These are phyloP conservation scores for Escallonia herrerae DNA, from an alignment of 129 eudicot genomes.

Conservation along the genomic window DNA sequence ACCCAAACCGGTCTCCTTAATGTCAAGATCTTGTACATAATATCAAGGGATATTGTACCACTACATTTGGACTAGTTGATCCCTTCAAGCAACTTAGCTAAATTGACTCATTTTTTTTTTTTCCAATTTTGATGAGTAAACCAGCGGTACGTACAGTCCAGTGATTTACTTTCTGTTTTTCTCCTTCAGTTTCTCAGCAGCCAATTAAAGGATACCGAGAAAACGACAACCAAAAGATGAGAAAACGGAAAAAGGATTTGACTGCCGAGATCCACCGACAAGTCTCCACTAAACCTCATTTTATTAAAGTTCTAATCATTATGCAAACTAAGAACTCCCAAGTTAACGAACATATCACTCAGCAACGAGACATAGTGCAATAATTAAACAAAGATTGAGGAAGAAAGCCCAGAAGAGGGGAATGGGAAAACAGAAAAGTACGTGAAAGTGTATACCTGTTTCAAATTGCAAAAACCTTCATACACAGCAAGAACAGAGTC, in stretches of 20 bases:
- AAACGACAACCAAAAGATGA: neutral
- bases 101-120: neutral
- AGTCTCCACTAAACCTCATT: too few species aligned
- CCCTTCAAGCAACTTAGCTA: neutral
- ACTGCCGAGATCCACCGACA: neutral
- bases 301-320: too few species aligned
- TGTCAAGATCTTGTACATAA: neutral
- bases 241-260: neutral
- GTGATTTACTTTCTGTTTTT: too few species aligned
- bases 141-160: neutral
- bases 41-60: neutral
- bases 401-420: neutral
- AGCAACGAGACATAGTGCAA: neutral
- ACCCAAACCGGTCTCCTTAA: neutral
- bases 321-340: neutral
- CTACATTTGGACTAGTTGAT: neutral
- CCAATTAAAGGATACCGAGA: neutral
- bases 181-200: too few species aligned
- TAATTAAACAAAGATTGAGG: neutral
- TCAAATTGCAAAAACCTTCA: slow-evolving; percentile 96
- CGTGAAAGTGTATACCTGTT: slow-evolving; percentile 40
- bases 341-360: neutral
- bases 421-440: neutral
- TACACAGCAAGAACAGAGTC: slow-evolving; percentile 88
- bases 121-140: neutral